Conservation (phyloP, 1,284 basidiomycete species). For the Ganoderma resinaceum region DNA sequence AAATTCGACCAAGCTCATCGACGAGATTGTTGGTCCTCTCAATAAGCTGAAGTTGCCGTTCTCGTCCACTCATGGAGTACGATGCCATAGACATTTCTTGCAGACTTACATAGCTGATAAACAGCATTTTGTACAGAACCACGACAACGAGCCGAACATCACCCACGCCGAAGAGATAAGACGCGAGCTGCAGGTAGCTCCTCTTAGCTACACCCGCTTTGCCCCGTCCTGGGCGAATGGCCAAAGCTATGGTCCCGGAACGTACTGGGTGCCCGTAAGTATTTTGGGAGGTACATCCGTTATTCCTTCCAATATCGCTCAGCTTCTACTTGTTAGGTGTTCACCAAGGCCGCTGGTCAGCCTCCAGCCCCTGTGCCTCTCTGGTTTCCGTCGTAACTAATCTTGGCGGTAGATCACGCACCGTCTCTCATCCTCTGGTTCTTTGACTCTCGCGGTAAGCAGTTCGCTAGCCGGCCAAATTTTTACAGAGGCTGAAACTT, state of each 20-base stretch:
- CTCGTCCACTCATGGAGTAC: constrained; percentile 59
- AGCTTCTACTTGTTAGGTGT: constrained; percentile 13
- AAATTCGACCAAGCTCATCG: constrained; percentile 40
- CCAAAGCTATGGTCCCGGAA: constrained; percentile 60
- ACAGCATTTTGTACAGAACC: constrained; percentile 52
- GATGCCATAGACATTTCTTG: constrained; percentile 4
- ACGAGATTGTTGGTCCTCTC: constrained; percentile 44
- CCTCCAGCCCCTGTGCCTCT: not conserved
- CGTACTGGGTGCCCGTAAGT: constrained; percentile 75
- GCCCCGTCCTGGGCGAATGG: constrained; percentile 68
- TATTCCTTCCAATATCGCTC: not conserved
- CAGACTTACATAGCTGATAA: not conserved
- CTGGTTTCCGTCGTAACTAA: not conserved
- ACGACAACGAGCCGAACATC: constrained; percentile 73
- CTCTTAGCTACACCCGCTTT: constrained; percentile 66
- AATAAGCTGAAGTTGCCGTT: constrained; percentile 42
- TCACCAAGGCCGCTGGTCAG: constrained; percentile 18
- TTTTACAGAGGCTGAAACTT: not conserved
- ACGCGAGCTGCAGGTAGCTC: constrained; percentile 61
- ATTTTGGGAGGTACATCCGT: not conserved
- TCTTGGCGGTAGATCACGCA: constrained; percentile 43
- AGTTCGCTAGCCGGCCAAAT: not conserved
- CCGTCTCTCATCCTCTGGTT: constrained; percentile 72
- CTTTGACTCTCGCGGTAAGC: constrained; percentile 71
- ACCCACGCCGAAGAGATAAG: constrained; percentile 66